These are phyloP conservation scores for Ambrosia hybrid DNA, from an alignment of 140 eudicot species.

Conservation along the genomic window DNA sequence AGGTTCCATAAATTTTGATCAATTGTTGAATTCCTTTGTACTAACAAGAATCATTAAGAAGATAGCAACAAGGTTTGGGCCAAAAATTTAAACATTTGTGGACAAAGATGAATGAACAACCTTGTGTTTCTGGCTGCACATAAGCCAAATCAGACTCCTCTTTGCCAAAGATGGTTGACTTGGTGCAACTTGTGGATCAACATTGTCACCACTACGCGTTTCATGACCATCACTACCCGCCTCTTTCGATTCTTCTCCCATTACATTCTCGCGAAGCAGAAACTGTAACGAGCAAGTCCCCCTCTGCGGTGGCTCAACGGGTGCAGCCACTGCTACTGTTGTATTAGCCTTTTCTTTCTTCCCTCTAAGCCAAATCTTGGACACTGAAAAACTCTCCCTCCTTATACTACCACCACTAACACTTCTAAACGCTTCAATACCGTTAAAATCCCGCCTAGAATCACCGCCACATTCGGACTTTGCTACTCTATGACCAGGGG, in stretches of 20 bases:
- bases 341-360: constrained; percentile 45
- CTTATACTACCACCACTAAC: constrained; percentile 23
- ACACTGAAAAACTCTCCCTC: constrained; percentile 67
- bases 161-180: constrained; percentile 45
- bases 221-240: constrained; percentile 45
- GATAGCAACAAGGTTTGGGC: constrained; percentile 23
- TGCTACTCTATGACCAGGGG: constrained; percentile 53
- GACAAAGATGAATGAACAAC: constrained; percentile 53
- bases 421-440: constrained; percentile 45
- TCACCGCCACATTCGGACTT: constrained; percentile 77
- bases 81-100: constrained; percentile 34
- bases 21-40: constrained; percentile 26
- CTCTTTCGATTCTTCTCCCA: constrained; percentile 32
- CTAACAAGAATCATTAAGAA: constrained; percentile 15
- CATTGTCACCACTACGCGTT: constrained; percentile 39
- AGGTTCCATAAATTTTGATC: constrained; percentile 11
- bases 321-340: neutral
- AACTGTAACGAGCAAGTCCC: too few species aligned
- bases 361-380: constrained; percentile 78
- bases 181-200: constrained; percentile 45
- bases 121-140: constrained; percentile 68
- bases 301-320: constrained; percentile 42
- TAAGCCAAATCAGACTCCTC: constrained; percentile 66
- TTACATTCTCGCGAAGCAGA: constrained; percentile 12
- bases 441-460: constrained; percentile 64